Base-by-base conservation (phyloP, 345 rosid genomes). In the Gossypium thurberi region DNA sequence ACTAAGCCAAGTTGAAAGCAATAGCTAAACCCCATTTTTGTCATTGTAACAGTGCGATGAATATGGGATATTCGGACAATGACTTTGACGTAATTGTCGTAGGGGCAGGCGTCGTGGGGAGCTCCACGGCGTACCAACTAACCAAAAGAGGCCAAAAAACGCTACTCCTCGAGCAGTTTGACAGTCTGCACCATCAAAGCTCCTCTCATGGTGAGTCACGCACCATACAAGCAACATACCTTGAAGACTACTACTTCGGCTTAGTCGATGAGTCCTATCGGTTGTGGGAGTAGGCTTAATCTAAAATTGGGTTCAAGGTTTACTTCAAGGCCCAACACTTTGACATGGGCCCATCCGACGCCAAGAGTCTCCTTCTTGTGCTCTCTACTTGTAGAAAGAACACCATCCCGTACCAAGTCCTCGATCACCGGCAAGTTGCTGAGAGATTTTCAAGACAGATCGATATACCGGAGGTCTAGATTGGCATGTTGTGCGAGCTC, bases 141-240 rank as follows among this genome's bases (percentile, higher is more conserved):
- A 81, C 98, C 6, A 90, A 85, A 78, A 77, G 90, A 78, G 93
- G 94, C 26, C 79, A 74, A 0, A 88, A 78, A 44, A 86, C 86
- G 0, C 84, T 94, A 6, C 86, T 92, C 2, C 75, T 94, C 0
- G 96, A 92, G 77, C 96, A 89, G 28, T 92, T 90, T 76, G 98
- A 92, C 63, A 88, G 92, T 82, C 67, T 90, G 53, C 98, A 92
- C 84, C 89, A 84, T 82, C 88, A 91, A 10, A 97, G 98, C 40
- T 92, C 98, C 57, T 92, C 98, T 1, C 98, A 94, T 68, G 95
- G 98, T 7, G 96, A 92, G 85, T 94, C 98, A 25, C 89, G 98
- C 23, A 89, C 94, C 52, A 80, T 94, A 2, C 92, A 92, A 0
- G 86, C 90, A 7, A 88, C 23, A 21, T 94, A 94, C 76, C 87